Evolutionary conservation across 2,329 filamentous ascomycete species (phyloP).

Genomic region (Venturia carpophila): DNA sequence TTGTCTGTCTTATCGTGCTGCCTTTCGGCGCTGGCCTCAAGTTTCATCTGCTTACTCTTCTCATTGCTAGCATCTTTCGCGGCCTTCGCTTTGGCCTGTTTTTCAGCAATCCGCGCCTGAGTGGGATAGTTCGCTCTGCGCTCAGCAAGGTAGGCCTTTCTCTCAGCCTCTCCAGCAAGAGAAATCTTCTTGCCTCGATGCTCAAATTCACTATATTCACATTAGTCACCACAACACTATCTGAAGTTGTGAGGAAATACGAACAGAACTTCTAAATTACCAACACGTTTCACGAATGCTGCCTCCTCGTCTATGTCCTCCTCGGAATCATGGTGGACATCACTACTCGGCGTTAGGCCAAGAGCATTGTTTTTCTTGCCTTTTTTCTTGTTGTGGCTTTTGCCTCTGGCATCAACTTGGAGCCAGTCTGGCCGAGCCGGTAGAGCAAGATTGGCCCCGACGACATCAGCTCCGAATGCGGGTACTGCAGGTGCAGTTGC

Average conservation of each 20-base stretch:
- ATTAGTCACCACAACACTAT: conserved; percentile 20
- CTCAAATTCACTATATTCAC: conserved; percentile 41
- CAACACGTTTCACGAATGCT: conserved; percentile 32
- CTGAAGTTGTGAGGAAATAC: conserved; percentile 27
- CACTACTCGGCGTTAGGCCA: conserved; percentile 60
- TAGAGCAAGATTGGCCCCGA: conserved; percentile 24
- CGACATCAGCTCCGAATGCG: conserved; percentile 28
- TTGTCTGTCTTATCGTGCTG: conserved; percentile 1
- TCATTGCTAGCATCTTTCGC: conserved; percentile 20
- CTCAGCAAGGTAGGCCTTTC: conserved; percentile 73
- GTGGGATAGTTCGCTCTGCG: conserved; percentile 76
- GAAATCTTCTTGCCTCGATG: conserved; percentile 49
- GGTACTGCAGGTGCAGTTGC: conserved; percentile 29
- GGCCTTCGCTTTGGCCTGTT: conserved; percentile 40
- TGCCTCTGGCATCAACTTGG: conserved; percentile 12
- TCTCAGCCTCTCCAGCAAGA: conserved; percentile 54
- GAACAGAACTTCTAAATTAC: conserved; percentile 43
- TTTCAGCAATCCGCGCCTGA: conserved; percentile 58
- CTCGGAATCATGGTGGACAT: conserved; percentile 35
- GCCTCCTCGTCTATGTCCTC: conserved; percentile 66
- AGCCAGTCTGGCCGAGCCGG: conserved; percentile 18
- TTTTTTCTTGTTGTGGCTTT: conserved; percentile 43
- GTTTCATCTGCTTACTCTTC: conserved; percentile 15
- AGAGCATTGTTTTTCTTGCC: conserved; percentile 65
- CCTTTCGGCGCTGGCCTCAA: conserved; percentile 1